Base-by-base conservation (phyloP, 2,329 filamentous ascomycete species). In the Macrophomina tecta region DNA sequence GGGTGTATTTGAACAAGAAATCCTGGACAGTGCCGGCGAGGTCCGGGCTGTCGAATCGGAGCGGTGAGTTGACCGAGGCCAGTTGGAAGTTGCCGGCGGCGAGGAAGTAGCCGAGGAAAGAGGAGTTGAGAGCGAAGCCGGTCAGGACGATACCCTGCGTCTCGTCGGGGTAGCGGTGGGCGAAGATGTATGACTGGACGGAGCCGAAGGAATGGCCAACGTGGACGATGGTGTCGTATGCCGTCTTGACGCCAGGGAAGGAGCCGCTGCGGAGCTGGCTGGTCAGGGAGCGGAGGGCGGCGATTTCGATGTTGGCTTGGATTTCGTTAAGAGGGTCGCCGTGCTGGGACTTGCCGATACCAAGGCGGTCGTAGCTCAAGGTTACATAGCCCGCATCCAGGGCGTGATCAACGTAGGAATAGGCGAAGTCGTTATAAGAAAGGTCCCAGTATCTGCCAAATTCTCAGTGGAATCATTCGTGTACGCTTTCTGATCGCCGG, bases 171-270 rank as follows among this genome's bases (percentile, higher is more conserved):
- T 87, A 79, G 67, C 79, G 73, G 55, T 81, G 81, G 7, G 85
- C 83, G 23, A 90, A 79, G 56, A 78, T 82, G 75, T 87, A 89
- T 2, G 83, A 85, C 70, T 87, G 85, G 5, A 83, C 77, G 0
- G 87, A 87, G 38, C 89, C 89, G 70, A 88, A 90, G 0, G 85
- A 88, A 78, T 91, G 88, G 12, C 88, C 89, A 16, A 89, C 81
- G 73, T 90, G 88, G 8, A 88, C 79, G 30, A 87, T 77, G 71
- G 84, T 81, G 8, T 76, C 63, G 70, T 79, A 82, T 23, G 51
- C 69, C 55, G 74, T 70, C 34, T 73, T 73, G n/a, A 85, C 74
- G 23, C 78, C 76, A 0, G 79, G 73, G 30, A 90, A 77, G 0
- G 72, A 71, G 55, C 84, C 83, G 1, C 74, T 71, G 36, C 84